Evolutionary conservation across 306 rosid genomes (phyloP), one percentile per base, ranked within the genome.

Genomic region (Rosa lucieae): DNA sequence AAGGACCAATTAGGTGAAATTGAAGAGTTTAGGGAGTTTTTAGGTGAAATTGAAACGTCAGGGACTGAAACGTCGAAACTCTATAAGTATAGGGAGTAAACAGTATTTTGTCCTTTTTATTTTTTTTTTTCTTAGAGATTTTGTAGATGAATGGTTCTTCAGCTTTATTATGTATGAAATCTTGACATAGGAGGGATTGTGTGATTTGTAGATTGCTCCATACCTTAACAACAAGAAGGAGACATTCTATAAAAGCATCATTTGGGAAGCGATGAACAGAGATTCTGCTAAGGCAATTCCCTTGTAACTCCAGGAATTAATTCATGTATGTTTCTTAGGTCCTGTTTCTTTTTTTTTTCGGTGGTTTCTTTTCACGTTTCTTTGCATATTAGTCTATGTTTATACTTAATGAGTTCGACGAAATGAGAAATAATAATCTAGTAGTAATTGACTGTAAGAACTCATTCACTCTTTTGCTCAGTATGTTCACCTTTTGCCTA

Each of bases 251-350:
- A 75, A 75, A 17, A 8, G 78, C n/a, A 21, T 75, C 56, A 75
- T 75, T 43, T 75, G 78, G 78, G 78, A 75, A 26, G 56, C 20
- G 17, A 26, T 75, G 56, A 58, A 75, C 78, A 58, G 15, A 23
- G 62, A 18, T 39, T 63, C 6, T 2, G n/a, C 39, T 4, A n/a
- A 76, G 72, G 79, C 63, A 76, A 62, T 62, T 67, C 72, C 3
- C 20, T 46, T 46, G 37, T 5, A 76, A 46, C 20, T 46, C 9
- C 55, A 23, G 59, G 63, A 15, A 18, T 14, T 59, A 15, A 2
- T 18, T 13, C 10, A 75, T 29, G 17, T 21, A 8, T 26, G 32
- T 59, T 58, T 59, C 40, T 0, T 56, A 40, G 42, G 11, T 75
- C 17, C 29, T 61, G 6, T 62, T 15, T 47, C 8, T 17, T 59